A percentile compares a stretch with the other conserved stretches of the same genome.
These are phyloP conservation scores for Apophysomyces trapeziformis DNA, from an alignment of 371 early-diverging fungal genomes.

Conservation along the genomic window DNA sequence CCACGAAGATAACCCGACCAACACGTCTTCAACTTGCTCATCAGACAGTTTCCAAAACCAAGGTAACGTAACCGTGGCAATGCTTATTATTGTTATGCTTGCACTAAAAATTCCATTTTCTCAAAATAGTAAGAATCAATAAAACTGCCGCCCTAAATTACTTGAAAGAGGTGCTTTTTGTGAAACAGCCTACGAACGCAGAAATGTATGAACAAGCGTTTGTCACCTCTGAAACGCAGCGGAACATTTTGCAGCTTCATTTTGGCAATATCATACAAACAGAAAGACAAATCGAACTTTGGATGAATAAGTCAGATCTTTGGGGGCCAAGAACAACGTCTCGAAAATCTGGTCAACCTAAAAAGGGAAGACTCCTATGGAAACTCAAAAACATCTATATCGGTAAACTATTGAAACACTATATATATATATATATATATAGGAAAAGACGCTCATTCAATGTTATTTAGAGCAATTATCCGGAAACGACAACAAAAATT, in stretches of 20 bases:
- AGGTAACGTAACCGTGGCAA: background rate
- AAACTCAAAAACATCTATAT: slow-evolving; percentile 1
- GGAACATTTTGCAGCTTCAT: background rate
- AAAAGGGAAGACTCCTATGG: slow-evolving; percentile 5
- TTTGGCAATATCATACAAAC: slow-evolving; percentile 1
- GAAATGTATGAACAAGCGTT: slow-evolving; percentile 4
- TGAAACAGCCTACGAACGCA: slow-evolving; percentile 3
- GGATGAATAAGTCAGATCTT: background rate
- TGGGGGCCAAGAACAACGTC: slow-evolving; percentile 4
- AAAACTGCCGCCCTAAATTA: slow-evolving; percentile 4
- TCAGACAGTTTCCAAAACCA: background rate
- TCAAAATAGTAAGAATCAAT: slow-evolving; percentile 3
- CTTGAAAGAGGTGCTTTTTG: slow-evolving; percentile 2
- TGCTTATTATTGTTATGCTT: slow-evolving; percentile 5
- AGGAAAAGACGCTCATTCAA: background rate
- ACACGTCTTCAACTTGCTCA: slow-evolving; percentile 2
- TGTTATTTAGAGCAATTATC: slow-evolving; percentile 5
- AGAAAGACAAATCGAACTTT: slow-evolving; percentile 1
- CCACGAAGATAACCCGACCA: slow-evolving; percentile 3
- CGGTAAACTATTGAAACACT: background rate
- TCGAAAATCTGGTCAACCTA: slow-evolving; percentile 2
- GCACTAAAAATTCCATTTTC: slow-evolving; percentile 2
- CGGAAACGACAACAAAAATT: background rate
- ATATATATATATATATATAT: background rate
- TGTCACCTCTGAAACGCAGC: slow-evolving; percentile 1